phyloP scores from a whole-genome alignment of 768 basidiomycete species.

The Boletus speciosus region DNA sequence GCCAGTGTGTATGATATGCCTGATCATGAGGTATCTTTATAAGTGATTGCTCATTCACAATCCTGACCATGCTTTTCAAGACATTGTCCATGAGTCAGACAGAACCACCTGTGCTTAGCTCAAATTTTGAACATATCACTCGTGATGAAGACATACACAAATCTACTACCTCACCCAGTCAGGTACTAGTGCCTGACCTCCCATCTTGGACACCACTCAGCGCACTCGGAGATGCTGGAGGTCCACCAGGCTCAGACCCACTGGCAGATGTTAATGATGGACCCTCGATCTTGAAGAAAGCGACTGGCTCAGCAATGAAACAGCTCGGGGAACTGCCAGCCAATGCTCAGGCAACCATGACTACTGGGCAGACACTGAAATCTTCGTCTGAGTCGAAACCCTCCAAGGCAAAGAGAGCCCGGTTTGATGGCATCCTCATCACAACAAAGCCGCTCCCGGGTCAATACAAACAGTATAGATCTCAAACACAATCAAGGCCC shows the following conservation, averaged over 20 bases:
- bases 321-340: background rate
- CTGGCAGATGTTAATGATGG: constrained; percentile 4
- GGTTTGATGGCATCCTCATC: constrained; percentile 27
- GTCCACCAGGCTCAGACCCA: constrained; percentile 1
- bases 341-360: background rate
- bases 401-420: constrained; percentile 12
- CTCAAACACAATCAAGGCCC: background rate
- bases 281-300: background rate
- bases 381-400: background rate
- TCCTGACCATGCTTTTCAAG: constrained; percentile 9
- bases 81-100: constrained; percentile 5
- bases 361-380: background rate
- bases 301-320: background rate
- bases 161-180: background rate
- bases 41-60: background rate
- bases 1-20: background rate
- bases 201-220: constrained; percentile 24
- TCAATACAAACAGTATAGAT: background rate
- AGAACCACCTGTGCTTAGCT: background rate
- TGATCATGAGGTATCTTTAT: constrained; percentile 12
- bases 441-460: constrained; percentile 1
- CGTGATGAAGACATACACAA: background rate
- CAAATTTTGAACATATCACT: constrained; percentile 2
- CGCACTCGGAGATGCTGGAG: background rate
- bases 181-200: constrained; percentile 10